Conservation (phyloP, 1,284 basidiomycete genomes). For the Austroboletus niveus region DNA sequence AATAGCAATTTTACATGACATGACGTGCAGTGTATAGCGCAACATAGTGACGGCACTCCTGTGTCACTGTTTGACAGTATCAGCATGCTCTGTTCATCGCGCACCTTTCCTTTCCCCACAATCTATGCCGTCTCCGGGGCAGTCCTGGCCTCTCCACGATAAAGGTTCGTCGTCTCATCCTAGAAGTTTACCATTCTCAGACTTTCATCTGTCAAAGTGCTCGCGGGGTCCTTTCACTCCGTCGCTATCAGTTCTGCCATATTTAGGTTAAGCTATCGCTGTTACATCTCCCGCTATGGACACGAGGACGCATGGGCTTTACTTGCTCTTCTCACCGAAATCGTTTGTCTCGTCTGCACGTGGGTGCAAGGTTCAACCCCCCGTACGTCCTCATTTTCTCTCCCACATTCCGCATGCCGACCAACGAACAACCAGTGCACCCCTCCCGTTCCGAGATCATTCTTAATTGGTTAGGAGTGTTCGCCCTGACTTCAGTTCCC, state of each 20-base stretch:
- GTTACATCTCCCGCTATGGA: constrained; percentile 13
- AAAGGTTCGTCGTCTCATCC: constrained; percentile 14
- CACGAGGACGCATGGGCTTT: constrained; percentile 18
- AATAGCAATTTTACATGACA: no score
- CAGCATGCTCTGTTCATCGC: no score
- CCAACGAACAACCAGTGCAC: constrained; percentile 1
- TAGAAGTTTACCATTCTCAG: no score
- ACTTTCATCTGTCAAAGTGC: neutral
- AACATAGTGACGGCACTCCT: no score
- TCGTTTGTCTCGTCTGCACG: constrained; percentile 6
- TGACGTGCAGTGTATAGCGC: no score
- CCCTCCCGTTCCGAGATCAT: neutral
- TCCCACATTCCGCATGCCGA: neutral
- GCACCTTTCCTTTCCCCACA: no score
- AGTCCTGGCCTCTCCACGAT: constrained; percentile 11
- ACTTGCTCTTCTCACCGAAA: constrained; percentile 12
- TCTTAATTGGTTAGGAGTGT: constrained; percentile 2
- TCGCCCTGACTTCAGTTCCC: constrained; percentile 6
- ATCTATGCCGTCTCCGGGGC: constrained; percentile 14
- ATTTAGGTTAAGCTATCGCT: constrained; percentile 19
- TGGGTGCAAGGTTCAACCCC: constrained; percentile 9
- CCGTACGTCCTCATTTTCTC: neutral
- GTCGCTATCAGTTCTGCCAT: constrained; percentile 14
- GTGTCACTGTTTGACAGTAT: no score
- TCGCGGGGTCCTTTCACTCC: constrained; percentile 7